Evolutionary conservation across 2,329 filamentous ascomycete species (phyloP).

Genomic region (Botrytis galanthina): DNA sequence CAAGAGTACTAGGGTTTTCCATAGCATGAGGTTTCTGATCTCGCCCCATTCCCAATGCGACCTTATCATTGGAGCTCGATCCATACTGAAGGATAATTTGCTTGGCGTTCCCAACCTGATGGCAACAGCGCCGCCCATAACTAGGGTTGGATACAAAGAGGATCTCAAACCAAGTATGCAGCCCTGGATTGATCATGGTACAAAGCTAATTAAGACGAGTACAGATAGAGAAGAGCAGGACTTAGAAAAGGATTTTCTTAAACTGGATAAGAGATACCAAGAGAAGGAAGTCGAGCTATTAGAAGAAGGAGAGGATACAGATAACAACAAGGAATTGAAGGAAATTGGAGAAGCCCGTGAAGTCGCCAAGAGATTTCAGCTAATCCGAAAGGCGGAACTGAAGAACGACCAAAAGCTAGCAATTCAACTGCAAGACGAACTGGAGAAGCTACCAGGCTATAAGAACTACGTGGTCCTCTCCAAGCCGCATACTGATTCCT

Average conservation of each 20-base stretch:
- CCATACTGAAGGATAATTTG: conserved; percentile 23
- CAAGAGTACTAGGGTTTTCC: conserved; percentile 28
- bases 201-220: not conserved
- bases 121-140: not conserved
- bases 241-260: rapidly evolving
- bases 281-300: not conserved
- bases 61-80: conserved; percentile 26
- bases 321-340: not conserved
- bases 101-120: conserved; percentile 24
- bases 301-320: not conserved
- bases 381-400: not conserved
- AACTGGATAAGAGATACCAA: rapidly evolving
- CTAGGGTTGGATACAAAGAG: not conserved
- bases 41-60: conserved; percentile 23
- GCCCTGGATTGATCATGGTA: not conserved
- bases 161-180: not conserved
- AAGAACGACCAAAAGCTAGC: rapidly evolving
- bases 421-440: not conserved
- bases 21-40: conserved; percentile 29
- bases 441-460: not conserved
- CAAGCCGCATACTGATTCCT: not conserved
- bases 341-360: not conserved
- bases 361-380: not conserved
- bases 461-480: not conserved
- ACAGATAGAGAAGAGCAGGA: not conserved